phyloP scores from a whole-genome alignment of 2,329 filamentous ascomycete species.

The Claviceps fusiformis region DNA sequence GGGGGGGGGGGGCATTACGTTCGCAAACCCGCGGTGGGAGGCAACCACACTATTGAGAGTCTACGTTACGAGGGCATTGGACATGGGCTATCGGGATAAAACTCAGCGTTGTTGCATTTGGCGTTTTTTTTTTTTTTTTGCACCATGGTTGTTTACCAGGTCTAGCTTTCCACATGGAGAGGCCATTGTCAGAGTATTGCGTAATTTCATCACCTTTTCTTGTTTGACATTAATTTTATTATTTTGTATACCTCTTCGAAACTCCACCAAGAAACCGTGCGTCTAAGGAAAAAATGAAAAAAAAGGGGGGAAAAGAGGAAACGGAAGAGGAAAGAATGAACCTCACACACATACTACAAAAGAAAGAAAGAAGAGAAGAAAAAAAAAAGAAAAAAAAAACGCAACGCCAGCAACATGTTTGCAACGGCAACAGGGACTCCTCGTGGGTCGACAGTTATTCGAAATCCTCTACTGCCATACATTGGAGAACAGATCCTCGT shows the following conservation, averaged over 20 bases:
- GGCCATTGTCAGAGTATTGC: too few relatives aligned
- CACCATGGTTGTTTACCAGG: not conserved
- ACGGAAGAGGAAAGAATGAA: conserved; percentile 14
- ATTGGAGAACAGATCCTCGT: conserved; percentile 87
- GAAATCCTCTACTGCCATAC: conserved; percentile 60
- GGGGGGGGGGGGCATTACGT: too few relatives aligned
- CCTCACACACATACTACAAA: too few relatives aligned
- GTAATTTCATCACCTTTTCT: too few relatives aligned
- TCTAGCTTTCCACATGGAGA: not conserved
- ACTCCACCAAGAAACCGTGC: conserved; percentile 3
- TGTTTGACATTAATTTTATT: too few relatives aligned
- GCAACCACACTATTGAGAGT: not conserved
- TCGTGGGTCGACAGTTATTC: not conserved
- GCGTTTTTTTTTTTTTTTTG: not conserved
- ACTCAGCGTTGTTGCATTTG: not conserved
- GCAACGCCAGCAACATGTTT: conserved; percentile 17
- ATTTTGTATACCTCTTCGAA: not conserved
- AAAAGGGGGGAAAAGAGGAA: conserved; percentile 11
- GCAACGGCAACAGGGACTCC: not conserved
- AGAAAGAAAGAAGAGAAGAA: conserved; percentile 3
- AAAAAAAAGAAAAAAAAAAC: conserved; percentile 18
- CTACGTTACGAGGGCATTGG: not conserved
- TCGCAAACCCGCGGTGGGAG: too few relatives aligned
- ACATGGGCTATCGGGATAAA: not conserved
- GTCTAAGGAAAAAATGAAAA: conserved; percentile 6